Evolutionary conservation across 208 protist species (phyloP), one percentile per base, ranked within the genome.

Genomic region (Herpetomonas tarakana): DNA sequence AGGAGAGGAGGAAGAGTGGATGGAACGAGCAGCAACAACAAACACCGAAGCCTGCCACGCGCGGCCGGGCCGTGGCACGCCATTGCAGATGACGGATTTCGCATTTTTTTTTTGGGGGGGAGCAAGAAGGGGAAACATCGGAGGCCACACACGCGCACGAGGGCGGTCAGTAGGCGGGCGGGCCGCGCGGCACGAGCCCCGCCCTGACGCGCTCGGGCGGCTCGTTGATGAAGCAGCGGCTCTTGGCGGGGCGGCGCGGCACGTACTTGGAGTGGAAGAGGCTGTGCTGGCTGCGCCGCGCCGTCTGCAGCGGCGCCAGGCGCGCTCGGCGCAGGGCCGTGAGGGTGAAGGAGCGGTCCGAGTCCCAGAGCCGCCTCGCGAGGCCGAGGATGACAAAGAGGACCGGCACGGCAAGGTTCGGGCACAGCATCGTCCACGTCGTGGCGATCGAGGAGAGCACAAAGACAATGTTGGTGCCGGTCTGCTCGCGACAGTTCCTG

Each of bases 401-500:
- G 51, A 91, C 81, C 12, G 88, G 55, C 47, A 91, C 80, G 4
- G 74, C 65, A 53, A 94, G 39, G 71, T 88, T 89, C 11, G 87
- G 87, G 52, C 82, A 56, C 64, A 94, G 81, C 83, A 94, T 91
- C 46, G 86, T 87, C 83, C 82, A 90, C 55, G 86, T 88, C 58
- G 28, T 76, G 28, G 71, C 80, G 61, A 93, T 86, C 18, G 80
- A 83, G 19, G 80, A 79, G 44, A 93, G 53, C 47, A 88, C 55
- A 25, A 73, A 46, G 56, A 83, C 63, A 57, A 84, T 82, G 16
- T 39, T 52, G 1, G 57, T 50, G 22, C n/a, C 27, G 11, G 28
- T 31, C 3, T 29, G 55, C 49, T 80, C 87, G 18, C 30, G 14
- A 6, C 53, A 12, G 11, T 26, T 62, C 29, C 56, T 65, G 53